These are phyloP conservation scores for Aspergillaceae sp. DNA, from an alignment of 2,329 filamentous ascomycete species.

Conservation along the genomic window DNA sequence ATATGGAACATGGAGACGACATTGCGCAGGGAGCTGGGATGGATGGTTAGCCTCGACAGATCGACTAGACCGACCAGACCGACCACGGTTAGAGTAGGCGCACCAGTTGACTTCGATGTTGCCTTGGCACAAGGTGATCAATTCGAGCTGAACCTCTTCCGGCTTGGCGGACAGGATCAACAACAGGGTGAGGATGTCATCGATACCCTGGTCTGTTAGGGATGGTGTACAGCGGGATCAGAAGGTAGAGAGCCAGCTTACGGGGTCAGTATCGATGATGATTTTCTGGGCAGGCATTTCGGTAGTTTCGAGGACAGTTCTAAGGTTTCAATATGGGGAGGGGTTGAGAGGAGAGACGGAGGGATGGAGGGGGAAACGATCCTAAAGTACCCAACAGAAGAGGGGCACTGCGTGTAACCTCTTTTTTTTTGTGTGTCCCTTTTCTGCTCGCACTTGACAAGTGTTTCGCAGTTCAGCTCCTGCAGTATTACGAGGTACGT, in stretches of 20 bases:
- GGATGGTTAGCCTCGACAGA: background rate
- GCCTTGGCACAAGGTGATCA: conserved; percentile 87
- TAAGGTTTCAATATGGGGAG: too few relatives aligned
- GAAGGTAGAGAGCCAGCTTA: conserved; percentile 28
- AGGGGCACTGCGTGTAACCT: too few relatives aligned
- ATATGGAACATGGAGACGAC: conserved; percentile 85
- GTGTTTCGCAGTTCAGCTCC: too few relatives aligned
- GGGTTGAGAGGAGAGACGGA: too few relatives aligned
- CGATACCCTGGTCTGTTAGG: conserved; percentile 52
- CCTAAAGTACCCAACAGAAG: too few relatives aligned
- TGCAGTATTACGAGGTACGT: too few relatives aligned
- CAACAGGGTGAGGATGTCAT: conserved; percentile 83
- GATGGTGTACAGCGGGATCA: background rate
- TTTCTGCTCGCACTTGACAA: too few relatives aligned
- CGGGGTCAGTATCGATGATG: conserved; percentile 95
- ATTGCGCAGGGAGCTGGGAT: conserved; percentile 69
- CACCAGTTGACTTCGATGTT: conserved; percentile 83
- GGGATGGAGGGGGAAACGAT: too few relatives aligned
- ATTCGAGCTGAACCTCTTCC: conserved; percentile 74
- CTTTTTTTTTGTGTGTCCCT: too few relatives aligned
- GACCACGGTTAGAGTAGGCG: conserved; percentile 8
- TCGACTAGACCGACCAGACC: too few relatives aligned
- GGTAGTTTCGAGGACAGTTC: too few relatives aligned
- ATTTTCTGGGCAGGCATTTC: conserved; percentile 63
- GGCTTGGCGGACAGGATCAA: conserved; percentile 72